Evolutionary conservation across 2,329 filamentous ascomycete species (phyloP).

Genomic region (Stagonosporopsis rhizophila): DNA sequence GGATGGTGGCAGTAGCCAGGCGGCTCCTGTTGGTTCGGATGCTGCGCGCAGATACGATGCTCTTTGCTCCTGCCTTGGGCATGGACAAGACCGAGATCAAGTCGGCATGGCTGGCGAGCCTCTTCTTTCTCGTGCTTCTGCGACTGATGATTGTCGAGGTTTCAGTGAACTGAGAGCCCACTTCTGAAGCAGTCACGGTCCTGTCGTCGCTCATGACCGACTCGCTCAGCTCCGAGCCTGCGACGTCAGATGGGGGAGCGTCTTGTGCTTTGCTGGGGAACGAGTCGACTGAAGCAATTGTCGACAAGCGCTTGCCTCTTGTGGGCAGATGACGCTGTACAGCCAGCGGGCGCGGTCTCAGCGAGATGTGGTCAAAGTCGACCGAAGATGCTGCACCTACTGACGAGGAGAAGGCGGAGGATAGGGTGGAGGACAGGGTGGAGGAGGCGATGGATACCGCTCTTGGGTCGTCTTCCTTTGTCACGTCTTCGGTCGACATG

Average conservation of each 20-base stretch:
- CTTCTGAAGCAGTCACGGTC: slow-evolving; percentile 36
- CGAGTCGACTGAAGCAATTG: slow-evolving; percentile 65
- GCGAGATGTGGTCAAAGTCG: slow-evolving; percentile 42
- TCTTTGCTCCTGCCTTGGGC: slow-evolving; percentile 68
- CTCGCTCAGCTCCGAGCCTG: slow-evolving; percentile 35
- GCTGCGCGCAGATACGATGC: slow-evolving; percentile 78
- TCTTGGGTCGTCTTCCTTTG: slow-evolving; percentile 22
- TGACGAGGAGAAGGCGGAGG: slow-evolving; percentile 46
- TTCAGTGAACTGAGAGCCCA: slow-evolving; percentile 41
- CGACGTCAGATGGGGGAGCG: slow-evolving; percentile 37
- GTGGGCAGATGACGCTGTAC: slow-evolving; percentile 58
- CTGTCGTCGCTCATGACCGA: slow-evolving; percentile 28
- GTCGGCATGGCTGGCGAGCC: slow-evolving; percentile 90
- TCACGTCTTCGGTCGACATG: slow-evolving; percentile 32
- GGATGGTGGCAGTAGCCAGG: slow-evolving; percentile 71
- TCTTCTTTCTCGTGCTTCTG: slow-evolving; percentile 63
- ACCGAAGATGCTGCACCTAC: slow-evolving; percentile 42
- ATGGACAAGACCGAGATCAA: slow-evolving; percentile 90
- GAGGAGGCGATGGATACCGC: slow-evolving; percentile 41
- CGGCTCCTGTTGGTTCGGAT: slow-evolving; percentile 75
- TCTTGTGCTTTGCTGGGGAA: slow-evolving; percentile 49
- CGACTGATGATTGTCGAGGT: slow-evolving; percentile 50
- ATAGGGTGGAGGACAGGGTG: slow-evolving; percentile 39
- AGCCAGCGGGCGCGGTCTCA: slow-evolving; percentile 45
- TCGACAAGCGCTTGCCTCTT: slow-evolving; percentile 64